phyloP scores from a whole-genome alignment of 2,329 filamentous ascomycete species.

The Westerdykella ornata region DNA sequence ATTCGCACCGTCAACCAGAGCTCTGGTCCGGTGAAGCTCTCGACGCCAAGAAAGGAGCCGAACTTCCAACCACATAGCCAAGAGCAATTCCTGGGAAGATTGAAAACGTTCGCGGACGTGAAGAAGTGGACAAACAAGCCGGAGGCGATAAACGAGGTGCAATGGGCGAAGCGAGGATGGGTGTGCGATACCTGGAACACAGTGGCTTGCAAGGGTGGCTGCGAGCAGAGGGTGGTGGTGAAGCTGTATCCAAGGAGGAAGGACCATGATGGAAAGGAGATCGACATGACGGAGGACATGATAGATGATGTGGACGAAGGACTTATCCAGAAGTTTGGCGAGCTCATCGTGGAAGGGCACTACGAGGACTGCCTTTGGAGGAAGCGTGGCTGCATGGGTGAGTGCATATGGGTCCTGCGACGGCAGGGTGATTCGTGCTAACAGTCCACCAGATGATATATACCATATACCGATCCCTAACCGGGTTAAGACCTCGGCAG shows the following conservation, averaged over 20 bases:
- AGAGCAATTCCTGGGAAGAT: slow-evolving; percentile 67
- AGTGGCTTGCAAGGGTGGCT: slow-evolving; percentile 73
- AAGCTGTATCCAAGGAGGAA: slow-evolving; percentile 57
- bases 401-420: slow-evolving; percentile 10
- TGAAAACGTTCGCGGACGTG: slow-evolving; percentile 85
- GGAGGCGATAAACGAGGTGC: slow-evolving; percentile 74
- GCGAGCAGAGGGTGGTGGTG: slow-evolving; percentile 75
- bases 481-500: slow-evolving; percentile 32
- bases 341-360: slow-evolving; percentile 68
- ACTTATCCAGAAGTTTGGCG: slow-evolving; percentile 68
- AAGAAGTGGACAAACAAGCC: slow-evolving; percentile 94
- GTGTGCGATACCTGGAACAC: slow-evolving; percentile 66
- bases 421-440: slow-evolving; percentile 9
- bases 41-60: slow-evolving; percentile 41
- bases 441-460: slow-evolving; percentile 48
- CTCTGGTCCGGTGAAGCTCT: slow-evolving; percentile 17
- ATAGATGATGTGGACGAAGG: slow-evolving; percentile 50
- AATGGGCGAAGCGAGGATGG: slow-evolving; percentile 95
- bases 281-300: slow-evolving; percentile 48
- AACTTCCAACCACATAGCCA: slow-evolving; percentile 86
- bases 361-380: slow-evolving; percentile 79
- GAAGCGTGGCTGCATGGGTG: slow-evolving; percentile 79
- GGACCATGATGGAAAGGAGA: slow-evolving; percentile 34
- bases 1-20: slow-evolving; percentile 27
- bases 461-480: slow-evolving; percentile 50